Base-by-base conservation (phyloP, 1,284 basidiomycete genomes). In the Moesziomyces aphidis region DNA sequence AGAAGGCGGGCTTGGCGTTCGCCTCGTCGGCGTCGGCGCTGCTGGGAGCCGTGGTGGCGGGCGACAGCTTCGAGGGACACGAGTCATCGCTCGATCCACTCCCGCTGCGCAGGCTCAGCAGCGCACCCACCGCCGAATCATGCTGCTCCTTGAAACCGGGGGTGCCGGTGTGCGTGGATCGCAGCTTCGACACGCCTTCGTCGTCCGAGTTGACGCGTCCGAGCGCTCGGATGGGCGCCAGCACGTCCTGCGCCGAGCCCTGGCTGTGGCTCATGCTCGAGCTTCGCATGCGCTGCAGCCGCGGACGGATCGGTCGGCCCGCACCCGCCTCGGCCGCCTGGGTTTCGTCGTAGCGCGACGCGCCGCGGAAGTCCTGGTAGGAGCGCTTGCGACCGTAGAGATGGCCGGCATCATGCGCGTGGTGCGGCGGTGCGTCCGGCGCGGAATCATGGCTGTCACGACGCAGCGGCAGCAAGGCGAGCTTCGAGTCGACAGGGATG, bases 121-220 rank as follows among this genome's bases (percentile, higher is more conserved):
- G 51, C 1, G 74, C 74, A 9, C 74, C 74, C 2, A 76, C 70
- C 1, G 70, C 74, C n/a, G 68, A 71, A 34, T 68, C 68, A 42
- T 63, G 59, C 58, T 65, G 71, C 49, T 75, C 68, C 43, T 57
- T 66, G 47, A 60, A 36, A 3, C 49, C 63, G 2, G 24, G 34
- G 11, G 48, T 44, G 3, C 54, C 50, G 28, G 31, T 43, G 39
- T 70, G 66, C 15, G 72, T 74, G 10, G 72, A 70, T 10, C 72
- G 62, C 15, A 70, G 60, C 61, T 67, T 51, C 21, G 67, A 67
- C 0, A 74, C 55, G 11, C 63, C 72, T 21, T 74, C 72, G 45
- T 74, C 67, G 54, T 70, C 67, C 17, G 67, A 66, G 34, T 67
- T 62, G 1, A 45, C 63, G 17, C 67, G 67, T 22, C 60, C 67